Percentiles rank a stretch among this genome's conserved stretches.
These are phyloP conservation scores for Metschnikowia arizonensis DNA, from an alignment of 805 yeast genomes.

Conservation along the genomic window DNA sequence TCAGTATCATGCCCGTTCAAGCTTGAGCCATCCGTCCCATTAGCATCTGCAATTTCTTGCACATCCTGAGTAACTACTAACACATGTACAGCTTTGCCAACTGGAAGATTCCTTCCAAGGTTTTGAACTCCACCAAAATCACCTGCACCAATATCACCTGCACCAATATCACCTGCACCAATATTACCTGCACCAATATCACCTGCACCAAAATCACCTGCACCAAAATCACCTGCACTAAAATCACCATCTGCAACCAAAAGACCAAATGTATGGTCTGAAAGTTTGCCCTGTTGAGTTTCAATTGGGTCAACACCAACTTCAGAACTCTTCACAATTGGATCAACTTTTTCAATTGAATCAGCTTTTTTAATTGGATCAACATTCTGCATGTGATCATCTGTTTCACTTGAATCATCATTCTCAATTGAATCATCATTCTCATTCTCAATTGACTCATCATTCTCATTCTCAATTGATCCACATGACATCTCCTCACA, in stretches of 20 bases:
- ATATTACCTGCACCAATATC: too few relatives aligned
- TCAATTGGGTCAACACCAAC: neutral
- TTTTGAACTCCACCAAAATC: too few relatives aligned
- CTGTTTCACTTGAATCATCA: neutral
- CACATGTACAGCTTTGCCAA: too few relatives aligned
- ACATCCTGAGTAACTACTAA: neutral
- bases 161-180: too few relatives aligned
- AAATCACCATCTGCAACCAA: too few relatives aligned
- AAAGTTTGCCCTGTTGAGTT: neutral
- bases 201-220: too few relatives aligned
- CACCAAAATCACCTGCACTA: too few relatives aligned
- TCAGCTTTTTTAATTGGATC: neutral
- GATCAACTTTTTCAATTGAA: neutral
- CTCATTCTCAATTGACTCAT: neutral
- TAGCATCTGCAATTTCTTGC: neutral
- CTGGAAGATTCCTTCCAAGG: neutral
- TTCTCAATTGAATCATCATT: neutral
- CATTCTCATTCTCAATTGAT: neutral
- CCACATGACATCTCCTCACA: neutral
- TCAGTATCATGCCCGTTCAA: neutral
- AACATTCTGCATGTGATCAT: neutral
- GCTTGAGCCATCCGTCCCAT: neutral
- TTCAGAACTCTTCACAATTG: too few relatives aligned
- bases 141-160: too few relatives aligned
- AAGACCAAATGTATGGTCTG: neutral